Evolutionary conservation across 1,284 basidiomycete genomes (phyloP).

Genomic region (Hymenochaete sp.): DNA sequence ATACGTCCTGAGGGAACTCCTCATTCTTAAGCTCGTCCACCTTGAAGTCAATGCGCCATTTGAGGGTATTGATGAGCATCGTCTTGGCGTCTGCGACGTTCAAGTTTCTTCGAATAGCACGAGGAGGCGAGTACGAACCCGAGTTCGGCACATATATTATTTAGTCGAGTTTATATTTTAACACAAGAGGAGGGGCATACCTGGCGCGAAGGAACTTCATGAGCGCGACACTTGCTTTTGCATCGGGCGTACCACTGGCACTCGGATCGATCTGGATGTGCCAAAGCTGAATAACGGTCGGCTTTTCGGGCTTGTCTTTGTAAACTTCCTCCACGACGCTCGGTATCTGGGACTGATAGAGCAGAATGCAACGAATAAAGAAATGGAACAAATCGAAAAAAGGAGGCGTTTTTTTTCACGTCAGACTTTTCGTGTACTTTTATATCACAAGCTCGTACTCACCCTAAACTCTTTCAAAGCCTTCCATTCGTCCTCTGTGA

Average conservation of each 20-base stretch:
- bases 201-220: conserved; percentile 74
- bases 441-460: too few relatives aligned
- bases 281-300: conserved; percentile 54
- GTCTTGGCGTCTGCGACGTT: conserved; percentile 43
- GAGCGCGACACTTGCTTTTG: conserved; percentile 59
- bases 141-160: too few relatives aligned
- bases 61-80: conserved; percentile 61
- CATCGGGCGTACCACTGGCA: conserved; percentile 41
- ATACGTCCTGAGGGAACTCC: conserved; percentile 55
- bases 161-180: too few relatives aligned
- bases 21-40: conserved; percentile 53
- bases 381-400: neutral
- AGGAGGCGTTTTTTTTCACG: neutral
- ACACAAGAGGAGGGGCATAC: conserved; percentile 31
- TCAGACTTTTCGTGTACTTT: too few relatives aligned
- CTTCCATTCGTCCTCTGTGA: conserved; percentile 59
- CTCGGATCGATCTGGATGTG: conserved; percentile 54
- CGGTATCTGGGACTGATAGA: conserved; percentile 8
- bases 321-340: conserved; percentile 20
- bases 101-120: conserved; percentile 37
- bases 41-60: conserved; percentile 66
- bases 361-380: neutral
- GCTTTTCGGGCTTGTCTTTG: conserved; percentile 34
- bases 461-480: conserved; percentile 62
- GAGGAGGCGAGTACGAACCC: neutral